A percentile compares a stretch with the other conserved stretches of the same genome.
These are phyloP conservation scores for Amphicarpaea edgeworthii DNA, from an alignment of 306 rosid genomes.

Conservation along the genomic window DNA sequence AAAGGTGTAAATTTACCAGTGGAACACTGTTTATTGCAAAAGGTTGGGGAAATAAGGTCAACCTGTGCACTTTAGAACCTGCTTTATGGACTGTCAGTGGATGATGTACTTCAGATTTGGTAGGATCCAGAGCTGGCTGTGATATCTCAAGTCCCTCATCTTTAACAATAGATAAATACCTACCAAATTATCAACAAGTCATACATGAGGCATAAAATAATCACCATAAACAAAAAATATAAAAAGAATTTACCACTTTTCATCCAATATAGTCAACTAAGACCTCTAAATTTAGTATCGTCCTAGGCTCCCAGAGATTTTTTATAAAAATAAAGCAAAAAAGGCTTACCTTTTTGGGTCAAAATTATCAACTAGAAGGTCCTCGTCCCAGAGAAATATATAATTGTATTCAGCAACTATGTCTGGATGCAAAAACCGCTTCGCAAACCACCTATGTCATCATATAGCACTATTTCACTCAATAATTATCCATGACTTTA, in stretches of 20 bases:
- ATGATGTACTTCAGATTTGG: constrained; percentile 87
- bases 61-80: constrained; percentile 89
- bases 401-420: constrained; percentile 76
- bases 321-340: background rate
- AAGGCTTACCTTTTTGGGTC: constrained; percentile 65
- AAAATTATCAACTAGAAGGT: constrained; percentile 88
- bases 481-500: constrained; percentile 15
- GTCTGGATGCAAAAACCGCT: constrained; percentile 96
- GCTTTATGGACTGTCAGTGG: constrained; percentile 72
- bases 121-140: constrained; percentile 94
- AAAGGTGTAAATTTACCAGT: background rate
- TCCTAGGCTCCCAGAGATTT: constrained; percentile 14
- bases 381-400: constrained; percentile 98
- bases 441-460: constrained; percentile 89
- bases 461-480: constrained; percentile 25
- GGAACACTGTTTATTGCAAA: constrained; percentile 31
- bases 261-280: constrained; percentile 11
- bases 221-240: constrained; percentile 1
- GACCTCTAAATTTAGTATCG: constrained; percentile 22
- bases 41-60: constrained; percentile 37
- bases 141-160: constrained; percentile 96
- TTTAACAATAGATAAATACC: constrained; percentile 80
- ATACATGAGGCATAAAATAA: constrained; percentile 12
- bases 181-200: constrained; percentile 47
- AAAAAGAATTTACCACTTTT: background rate